These are phyloP conservation scores for Lactifluus echinatus DNA, from an alignment of 768 basidiomycete genomes.

Conservation along the genomic window DNA sequence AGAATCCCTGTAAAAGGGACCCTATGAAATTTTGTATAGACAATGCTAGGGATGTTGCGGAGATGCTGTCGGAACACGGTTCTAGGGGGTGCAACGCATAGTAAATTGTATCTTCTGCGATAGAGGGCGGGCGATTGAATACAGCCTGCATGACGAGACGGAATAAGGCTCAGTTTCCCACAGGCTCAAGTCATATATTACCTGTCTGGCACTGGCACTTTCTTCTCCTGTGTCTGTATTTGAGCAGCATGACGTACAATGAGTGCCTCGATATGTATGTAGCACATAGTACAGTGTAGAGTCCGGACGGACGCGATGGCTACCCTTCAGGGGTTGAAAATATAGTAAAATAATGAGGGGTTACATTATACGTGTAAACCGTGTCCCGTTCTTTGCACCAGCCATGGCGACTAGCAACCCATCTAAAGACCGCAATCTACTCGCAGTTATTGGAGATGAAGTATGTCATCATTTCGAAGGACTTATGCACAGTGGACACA, in stretches of 20 bases:
- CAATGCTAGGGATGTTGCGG: constrained; percentile 56
- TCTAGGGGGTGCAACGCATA: constrained; percentile 62
- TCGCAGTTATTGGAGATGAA: constrained; percentile 98
- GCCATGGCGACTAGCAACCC: constrained; percentile 43
- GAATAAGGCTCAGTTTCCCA: constrained; percentile 8
- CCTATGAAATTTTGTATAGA: constrained; percentile 54
- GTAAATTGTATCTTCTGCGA: constrained; percentile 80
- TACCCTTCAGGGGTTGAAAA: too few relatives aligned
- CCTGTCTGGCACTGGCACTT: too few relatives aligned
- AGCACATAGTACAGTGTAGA: too few relatives aligned
- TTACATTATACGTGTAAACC: too few relatives aligned
- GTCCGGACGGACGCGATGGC: too few relatives aligned
- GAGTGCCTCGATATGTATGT: too few relatives aligned
- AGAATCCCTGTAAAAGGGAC: constrained; percentile 45
- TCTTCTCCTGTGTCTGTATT: too few relatives aligned
- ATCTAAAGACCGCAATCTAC: constrained; percentile 74
- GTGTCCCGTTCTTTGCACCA: too few relatives aligned
- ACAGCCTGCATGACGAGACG: constrained; percentile 26
- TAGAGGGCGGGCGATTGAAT: constrained; percentile 65
- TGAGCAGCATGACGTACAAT: too few relatives aligned
- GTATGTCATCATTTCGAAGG: constrained; percentile 33
- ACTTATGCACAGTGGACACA: background rate
- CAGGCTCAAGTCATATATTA: too few relatives aligned
- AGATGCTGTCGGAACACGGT: constrained; percentile 45
- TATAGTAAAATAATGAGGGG: too few relatives aligned